Evolutionary conservation across 75 land plant genomes (phyloP).

Genomic region (Cupressus sempervirens): DNA sequence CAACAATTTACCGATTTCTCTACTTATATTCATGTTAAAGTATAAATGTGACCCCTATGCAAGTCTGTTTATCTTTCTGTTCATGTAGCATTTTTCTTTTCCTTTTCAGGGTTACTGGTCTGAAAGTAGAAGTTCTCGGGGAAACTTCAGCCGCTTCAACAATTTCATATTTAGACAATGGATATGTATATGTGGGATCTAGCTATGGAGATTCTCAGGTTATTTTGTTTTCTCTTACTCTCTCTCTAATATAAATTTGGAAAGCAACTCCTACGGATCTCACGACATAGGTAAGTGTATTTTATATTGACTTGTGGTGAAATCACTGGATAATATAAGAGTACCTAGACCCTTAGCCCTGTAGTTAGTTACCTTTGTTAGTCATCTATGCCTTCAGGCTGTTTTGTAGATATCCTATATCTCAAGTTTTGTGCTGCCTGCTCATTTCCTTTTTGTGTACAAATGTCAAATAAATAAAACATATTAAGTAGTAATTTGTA

Average conservation of each 20-base stretch:
- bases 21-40: neutral
- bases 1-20: neutral
- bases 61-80: neutral
- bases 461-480: too few relatives aligned
- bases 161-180: slow-evolving; percentile 97
- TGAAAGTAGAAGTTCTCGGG: slow-evolving; percentile 87
- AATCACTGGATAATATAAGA: neutral
- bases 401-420: neutral
- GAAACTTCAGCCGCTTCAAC: slow-evolving; percentile 96
- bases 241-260: neutral
- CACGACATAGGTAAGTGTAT: neutral
- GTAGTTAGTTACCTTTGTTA: neutral
- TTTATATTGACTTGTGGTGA: neutral
- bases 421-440: too few relatives aligned
- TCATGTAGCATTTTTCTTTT: neutral
- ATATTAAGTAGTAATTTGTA: too few relatives aligned
- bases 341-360: neutral
- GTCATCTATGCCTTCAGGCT: neutral
- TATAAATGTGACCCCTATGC: neutral
- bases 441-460: too few relatives aligned
- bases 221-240: neutral
- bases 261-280: neutral
- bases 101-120: slow-evolving; percentile 72
- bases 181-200: slow-evolving; percentile 88
- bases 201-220: slow-evolving; percentile 99